Conservation (phyloP, 129 eudicot genomes). For the Tagetes patula region DNA sequence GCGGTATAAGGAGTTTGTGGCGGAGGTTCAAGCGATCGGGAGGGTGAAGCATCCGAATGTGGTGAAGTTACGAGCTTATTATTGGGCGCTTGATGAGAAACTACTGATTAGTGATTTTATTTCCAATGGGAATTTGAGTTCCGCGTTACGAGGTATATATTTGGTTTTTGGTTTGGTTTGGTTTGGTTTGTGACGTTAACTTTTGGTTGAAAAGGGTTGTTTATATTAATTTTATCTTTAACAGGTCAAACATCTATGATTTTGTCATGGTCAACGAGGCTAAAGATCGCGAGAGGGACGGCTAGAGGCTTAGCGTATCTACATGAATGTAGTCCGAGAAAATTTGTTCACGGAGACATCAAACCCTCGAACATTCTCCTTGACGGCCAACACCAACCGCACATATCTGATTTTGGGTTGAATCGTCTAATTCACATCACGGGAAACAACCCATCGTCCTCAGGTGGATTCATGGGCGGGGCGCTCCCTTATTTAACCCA, state of each 20-base stretch:
- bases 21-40: constrained; percentile 89
- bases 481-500: constrained; percentile 77
- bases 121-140: constrained; percentile 88
- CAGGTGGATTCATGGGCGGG: constrained; percentile 90
- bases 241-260: constrained; percentile 54
- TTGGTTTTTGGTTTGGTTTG: neutral
- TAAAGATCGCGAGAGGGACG: constrained; percentile 78
- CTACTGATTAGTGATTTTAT: constrained; percentile 88
- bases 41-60: constrained; percentile 89
- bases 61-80: constrained; percentile 90
- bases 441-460: constrained; percentile 84
- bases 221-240: neutral
- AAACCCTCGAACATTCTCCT: constrained; percentile 95
- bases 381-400: constrained; percentile 68
- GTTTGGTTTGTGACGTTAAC: neutral
- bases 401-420: constrained; percentile 88
- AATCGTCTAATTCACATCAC: constrained; percentile 74
- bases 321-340: constrained; percentile 97
- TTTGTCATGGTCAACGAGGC: constrained; percentile 73
- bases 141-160: constrained; percentile 68
- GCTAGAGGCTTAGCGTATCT: constrained; percentile 93
- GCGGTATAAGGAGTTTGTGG: constrained; percentile 83
- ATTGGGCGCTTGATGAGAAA: constrained; percentile 99
- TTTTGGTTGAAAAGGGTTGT: neutral
- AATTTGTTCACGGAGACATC: constrained; percentile 93